Evolutionary conservation across 2,329 filamentous ascomycete species (phyloP), one percentile per base, ranked within the genome.

Genomic region (Colletotrichum plurivorum): DNA sequence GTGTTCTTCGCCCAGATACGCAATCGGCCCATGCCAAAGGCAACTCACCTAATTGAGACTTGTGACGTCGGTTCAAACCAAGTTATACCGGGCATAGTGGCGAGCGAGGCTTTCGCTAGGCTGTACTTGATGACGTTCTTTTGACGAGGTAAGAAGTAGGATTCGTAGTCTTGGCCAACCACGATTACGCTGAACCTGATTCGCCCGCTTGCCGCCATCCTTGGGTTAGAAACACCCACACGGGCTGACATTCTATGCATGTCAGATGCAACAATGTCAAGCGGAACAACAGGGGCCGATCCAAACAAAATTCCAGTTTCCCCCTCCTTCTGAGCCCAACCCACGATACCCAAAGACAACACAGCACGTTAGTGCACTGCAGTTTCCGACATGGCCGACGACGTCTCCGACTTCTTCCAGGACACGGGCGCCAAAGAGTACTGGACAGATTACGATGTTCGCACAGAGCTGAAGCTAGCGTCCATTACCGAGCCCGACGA

Each of bases 361-460:
- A 20, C 46, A 13, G 7, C 46, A 25, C 10, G 18, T n/a, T 13
- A 6, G n/a, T 20, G 9, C 18, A 20, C 16, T n/a, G 4, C 1
- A 25, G 20, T 7, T 27, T 39, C 3, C 48, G 39, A 5, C 4
- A 64, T 51, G 45, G 27, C 16, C 4, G 41, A 64, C 36, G 20
- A 41, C 6, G 27, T 10, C 20, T 6, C 36, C 13, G 45, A 49
- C 9, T 64, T 58, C 53, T 64, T 64, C 7, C 51, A 20, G 27
- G n/a, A 43, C 1, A 27, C 45, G 3, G 45, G 31, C 16, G 22
- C 20, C 3, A 16, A 20, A 0, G 45, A 64, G 8, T 52, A 59
- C 16, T 60, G 54, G 54, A 15, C 20, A 7, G 36, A 22, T 3
- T 53, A 53, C 5, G 62, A 65, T 10, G 22, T 65, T 10, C 54